Conservation (phyloP, 805 yeast species). For the Jamesozyma jinghongensis region DNA sequence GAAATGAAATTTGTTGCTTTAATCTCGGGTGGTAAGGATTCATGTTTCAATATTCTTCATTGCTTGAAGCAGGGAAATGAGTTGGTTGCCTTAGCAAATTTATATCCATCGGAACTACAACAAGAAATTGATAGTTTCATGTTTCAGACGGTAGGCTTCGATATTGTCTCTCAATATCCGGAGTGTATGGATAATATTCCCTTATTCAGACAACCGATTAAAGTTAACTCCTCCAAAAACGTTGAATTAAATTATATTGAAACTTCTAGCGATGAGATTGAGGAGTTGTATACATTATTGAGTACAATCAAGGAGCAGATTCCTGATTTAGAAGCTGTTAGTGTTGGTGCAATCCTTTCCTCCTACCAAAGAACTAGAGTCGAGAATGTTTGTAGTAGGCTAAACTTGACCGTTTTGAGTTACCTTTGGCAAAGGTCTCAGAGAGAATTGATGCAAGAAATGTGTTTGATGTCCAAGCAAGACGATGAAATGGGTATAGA, state of each 20-base stretch:
- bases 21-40: conserved; percentile 94
- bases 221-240: conserved; percentile 49
- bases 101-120: conserved; percentile 49
- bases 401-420: conserved; percentile 60
- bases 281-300: conserved; percentile 59
- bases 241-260: conserved; percentile 56
- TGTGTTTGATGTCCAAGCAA: conserved; percentile 38
- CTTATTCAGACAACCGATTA: conserved; percentile 57
- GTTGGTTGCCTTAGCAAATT: conserved; percentile 73
- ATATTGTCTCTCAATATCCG: conserved; percentile 53
- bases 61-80: conserved; percentile 83
- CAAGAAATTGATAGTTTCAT: conserved; percentile 88
- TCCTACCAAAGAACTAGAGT: conserved; percentile 94
- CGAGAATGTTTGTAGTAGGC: conserved; percentile 75
- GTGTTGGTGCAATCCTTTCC: conserved; percentile 93
- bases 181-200: conserved; percentile 67
- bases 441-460: conserved; percentile 67
- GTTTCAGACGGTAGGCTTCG: conserved; percentile 97
- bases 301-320: conserved; percentile 38
- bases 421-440: conserved; percentile 91
- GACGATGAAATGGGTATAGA: conserved; percentile 10
- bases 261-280: conserved; percentile 79
- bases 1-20: conserved; percentile 88
- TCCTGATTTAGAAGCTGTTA: conserved; percentile 75
- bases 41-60: conserved; percentile 81